Percentiles rank a stretch among this genome's conserved stretches.
These are phyloP conservation scores for Zygosaccharomyces sapae DNA, from an alignment of 1,139 yeast genomes.

Conservation along the genomic window DNA sequence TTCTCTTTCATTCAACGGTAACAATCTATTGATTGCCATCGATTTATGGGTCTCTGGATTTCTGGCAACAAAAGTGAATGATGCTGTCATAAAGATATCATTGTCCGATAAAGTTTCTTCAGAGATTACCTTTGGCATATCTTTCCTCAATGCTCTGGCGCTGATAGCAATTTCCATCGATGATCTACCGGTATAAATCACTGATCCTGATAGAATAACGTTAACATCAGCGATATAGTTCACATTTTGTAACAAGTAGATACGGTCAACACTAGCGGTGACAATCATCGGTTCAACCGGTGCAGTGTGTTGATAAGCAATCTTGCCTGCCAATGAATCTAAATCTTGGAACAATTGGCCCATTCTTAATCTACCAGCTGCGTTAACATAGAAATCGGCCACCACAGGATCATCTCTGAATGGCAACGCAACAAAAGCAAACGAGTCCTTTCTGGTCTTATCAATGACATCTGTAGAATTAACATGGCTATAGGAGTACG, in stretches of 20 bases:
- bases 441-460: constrained; percentile 70
- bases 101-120: constrained; percentile 43
- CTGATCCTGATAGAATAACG: constrained; percentile 79
- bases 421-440: constrained; percentile 68
- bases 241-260: constrained; percentile 79
- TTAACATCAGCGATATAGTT: constrained; percentile 74
- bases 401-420: constrained; percentile 80
- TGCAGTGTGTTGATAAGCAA: constrained; percentile 78
- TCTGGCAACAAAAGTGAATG: constrained; percentile 92
- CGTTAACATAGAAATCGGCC: constrained; percentile 82
- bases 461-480: constrained; percentile 69
- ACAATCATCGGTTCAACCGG: constrained; percentile 93
- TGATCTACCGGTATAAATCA: constrained; percentile 90
- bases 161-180: constrained; percentile 93
- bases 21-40: constrained; percentile 74
- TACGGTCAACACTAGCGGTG: constrained; percentile 90
- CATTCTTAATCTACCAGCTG: constrained; percentile 81
- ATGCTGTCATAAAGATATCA: constrained; percentile 71
- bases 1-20: constrained; percentile 69
- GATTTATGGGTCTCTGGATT: constrained; percentile 86
- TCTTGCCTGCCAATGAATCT: constrained; percentile 85
- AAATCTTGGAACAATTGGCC: constrained; percentile 91
- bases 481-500: constrained; percentile 67
- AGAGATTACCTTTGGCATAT: constrained; percentile 41
- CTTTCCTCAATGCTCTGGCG: constrained; percentile 69